Evolutionary conservation across 1,139 yeast genomes (phyloP).

Genomic region (Blastobotrys proliferans): DNA sequence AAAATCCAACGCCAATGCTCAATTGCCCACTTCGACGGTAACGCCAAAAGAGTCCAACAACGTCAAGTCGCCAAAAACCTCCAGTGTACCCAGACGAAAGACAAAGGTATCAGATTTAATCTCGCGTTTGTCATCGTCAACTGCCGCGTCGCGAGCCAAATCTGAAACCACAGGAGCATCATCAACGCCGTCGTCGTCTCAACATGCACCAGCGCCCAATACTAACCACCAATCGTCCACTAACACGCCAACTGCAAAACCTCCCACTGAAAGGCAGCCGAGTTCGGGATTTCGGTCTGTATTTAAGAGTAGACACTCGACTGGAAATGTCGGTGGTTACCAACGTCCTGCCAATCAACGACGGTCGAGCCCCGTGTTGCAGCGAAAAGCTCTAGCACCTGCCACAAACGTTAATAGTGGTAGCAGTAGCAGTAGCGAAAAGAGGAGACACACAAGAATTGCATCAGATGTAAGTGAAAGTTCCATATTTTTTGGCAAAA

Average conservation of each 20-base stretch:
- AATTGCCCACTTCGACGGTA: neutral
- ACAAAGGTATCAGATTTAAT: conserved; percentile 29
- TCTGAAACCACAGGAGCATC: conserved; percentile 15
- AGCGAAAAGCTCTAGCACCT: neutral
- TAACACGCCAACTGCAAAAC: too few species aligned
- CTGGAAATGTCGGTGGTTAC: neutral
- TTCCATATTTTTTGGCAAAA: conserved; percentile 23
- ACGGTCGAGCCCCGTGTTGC: neutral
- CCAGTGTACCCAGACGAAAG: conserved; percentile 17
- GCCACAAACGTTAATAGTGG: neutral
- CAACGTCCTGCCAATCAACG: conserved; percentile 2
- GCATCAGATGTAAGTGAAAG: conserved; percentile 22
- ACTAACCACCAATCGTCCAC: too few species aligned
- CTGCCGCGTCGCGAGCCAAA: conserved; percentile 31
- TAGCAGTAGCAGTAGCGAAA: neutral
- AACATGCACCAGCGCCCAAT: neutral
- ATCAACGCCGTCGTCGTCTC: neutral
- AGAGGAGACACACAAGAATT: conserved; percentile 4
- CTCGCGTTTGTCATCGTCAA: conserved; percentile 28
- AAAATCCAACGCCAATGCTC: neutral
- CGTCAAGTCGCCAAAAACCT: neutral
- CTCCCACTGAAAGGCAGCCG: too few species aligned
- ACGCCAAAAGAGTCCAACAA: neutral
- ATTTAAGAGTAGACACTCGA: conserved; percentile 17
- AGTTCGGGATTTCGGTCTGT: conserved; percentile 18